Evolutionary conservation across 2,329 filamentous ascomycete species (phyloP).

Genomic region (Colletotrichum sp.): DNA sequence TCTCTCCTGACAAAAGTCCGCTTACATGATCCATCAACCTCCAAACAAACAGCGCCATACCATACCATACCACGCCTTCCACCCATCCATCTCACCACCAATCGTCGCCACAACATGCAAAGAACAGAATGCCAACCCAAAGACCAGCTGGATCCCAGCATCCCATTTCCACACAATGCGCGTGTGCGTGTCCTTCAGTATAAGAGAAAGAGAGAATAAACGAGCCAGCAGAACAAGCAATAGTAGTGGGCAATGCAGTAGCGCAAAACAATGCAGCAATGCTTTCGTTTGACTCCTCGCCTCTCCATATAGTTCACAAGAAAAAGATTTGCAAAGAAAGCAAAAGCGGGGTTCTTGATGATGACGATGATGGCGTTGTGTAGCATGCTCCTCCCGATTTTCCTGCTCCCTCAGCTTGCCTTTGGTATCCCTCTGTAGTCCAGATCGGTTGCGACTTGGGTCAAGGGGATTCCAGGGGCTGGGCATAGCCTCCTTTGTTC

Average conservation of each 20-base stretch:
- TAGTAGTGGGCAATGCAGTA: not conserved
- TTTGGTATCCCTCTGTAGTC: not conserved
- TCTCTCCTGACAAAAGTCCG: not conserved
- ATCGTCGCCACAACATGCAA: not conserved
- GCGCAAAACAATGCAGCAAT: not conserved
- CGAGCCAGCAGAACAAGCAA: not conserved
- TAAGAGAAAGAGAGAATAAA: not conserved
- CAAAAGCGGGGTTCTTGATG: not conserved
- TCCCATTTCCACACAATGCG: not conserved
- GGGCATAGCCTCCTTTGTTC: not conserved
- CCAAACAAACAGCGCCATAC: not conserved
- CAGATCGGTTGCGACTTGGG: not conserved
- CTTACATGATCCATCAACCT: not conserved
- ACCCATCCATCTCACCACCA: not conserved
- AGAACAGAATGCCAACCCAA: constrained; percentile 13
- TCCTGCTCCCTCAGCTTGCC: not conserved
- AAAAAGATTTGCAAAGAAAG: not conserved
- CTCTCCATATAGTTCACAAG: not conserved
- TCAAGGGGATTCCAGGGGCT: not conserved
- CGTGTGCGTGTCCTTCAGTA: not conserved
- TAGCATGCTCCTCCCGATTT: not conserved
- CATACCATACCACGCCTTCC: not conserved
- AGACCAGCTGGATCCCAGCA: constrained; percentile 16
- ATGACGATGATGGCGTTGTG: not conserved
- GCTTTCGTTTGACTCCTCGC: not conserved